Conservation (phyloP, 2,329 filamentous ascomycete genomes). For the Cladosporium sp. region DNA sequence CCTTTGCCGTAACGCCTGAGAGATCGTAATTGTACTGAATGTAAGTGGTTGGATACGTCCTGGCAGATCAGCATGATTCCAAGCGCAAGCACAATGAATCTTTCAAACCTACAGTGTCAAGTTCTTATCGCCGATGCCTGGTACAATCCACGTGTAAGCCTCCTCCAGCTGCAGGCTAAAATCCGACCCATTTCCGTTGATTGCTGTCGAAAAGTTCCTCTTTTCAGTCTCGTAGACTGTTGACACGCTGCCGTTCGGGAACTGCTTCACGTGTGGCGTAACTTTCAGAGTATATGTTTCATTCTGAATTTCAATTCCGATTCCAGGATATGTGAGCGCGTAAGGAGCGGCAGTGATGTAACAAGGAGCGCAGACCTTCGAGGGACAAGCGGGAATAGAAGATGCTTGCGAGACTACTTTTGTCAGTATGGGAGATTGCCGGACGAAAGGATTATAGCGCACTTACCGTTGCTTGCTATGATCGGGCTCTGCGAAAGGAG, state of each 20-base stretch:
- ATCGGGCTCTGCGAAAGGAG: no score
- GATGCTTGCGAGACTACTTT: background rate
- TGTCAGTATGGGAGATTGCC: background rate
- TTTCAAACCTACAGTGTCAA: background rate
- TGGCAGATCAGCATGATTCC: background rate
- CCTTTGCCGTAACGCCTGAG: background rate
- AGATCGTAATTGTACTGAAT: background rate
- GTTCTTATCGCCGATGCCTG: background rate
- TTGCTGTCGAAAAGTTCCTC: background rate
- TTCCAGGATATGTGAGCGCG: background rate
- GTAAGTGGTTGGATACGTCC: slow-evolving; percentile 5
- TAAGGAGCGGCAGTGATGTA: background rate
- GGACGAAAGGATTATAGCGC: no score
- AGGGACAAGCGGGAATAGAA: background rate
- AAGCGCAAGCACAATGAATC: background rate
- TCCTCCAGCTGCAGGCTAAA: background rate
- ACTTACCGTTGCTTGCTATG: no score
- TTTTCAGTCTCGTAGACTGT: background rate
- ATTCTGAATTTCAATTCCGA: background rate
- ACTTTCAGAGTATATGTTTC: slow-evolving; percentile 1
- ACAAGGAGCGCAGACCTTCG: slow-evolving; percentile 4
- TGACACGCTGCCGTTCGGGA: background rate
- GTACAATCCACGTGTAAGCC: background rate
- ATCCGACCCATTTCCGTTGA: background rate
- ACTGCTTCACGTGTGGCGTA: background rate